Evolutionary conservation across 1,284 basidiomycete species (phyloP).

Genomic region (Malassezia japonica): DNA sequence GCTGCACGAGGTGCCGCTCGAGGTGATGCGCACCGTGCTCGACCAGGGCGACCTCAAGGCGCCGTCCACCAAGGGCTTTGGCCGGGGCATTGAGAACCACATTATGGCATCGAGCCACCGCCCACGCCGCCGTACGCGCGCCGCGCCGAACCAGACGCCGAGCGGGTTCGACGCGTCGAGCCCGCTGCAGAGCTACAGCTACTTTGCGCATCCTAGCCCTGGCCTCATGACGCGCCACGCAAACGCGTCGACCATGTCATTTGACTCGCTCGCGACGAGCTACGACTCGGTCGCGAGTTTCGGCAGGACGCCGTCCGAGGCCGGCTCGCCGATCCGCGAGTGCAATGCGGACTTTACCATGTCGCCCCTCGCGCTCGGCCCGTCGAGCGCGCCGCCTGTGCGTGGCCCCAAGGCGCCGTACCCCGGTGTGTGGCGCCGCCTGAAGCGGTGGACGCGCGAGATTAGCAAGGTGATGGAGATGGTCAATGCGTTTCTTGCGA

Average conservation of each 20-base stretch:
- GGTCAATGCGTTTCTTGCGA: conserved; percentile 29
- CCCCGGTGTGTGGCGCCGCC: conserved; percentile 43
- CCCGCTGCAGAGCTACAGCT: conserved; percentile 12
- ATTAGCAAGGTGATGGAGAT: conserved; percentile 40
- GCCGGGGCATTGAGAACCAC: conserved; percentile 44
- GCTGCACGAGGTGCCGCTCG: conserved; percentile 45
- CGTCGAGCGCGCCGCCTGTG: conserved; percentile 4
- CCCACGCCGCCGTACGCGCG: conserved; percentile 19
- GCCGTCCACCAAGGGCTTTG: conserved; percentile 36
- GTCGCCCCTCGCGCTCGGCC: conserved; percentile 26
- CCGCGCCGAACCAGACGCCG: neutral
- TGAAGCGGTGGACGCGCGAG: conserved; percentile 45
- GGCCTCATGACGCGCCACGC: conserved; percentile 14
- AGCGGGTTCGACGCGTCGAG: neutral
- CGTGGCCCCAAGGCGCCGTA: conserved; percentile 39
- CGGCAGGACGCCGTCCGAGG: neutral
- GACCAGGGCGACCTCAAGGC: conserved; percentile 42
- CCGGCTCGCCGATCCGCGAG: neutral
- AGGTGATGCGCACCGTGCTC: conserved; percentile 41
- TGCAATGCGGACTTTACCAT: conserved; percentile 3
- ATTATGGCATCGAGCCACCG: conserved; percentile 42
- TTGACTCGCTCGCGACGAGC: conserved; percentile 44
- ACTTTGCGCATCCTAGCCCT: conserved; percentile 17
- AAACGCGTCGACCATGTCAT: conserved; percentile 39
- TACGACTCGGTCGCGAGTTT: conserved; percentile 34